These are phyloP conservation scores for Prunus yedoensis DNA, from an alignment of 331 rosid genomes.

Conservation along the genomic window DNA sequence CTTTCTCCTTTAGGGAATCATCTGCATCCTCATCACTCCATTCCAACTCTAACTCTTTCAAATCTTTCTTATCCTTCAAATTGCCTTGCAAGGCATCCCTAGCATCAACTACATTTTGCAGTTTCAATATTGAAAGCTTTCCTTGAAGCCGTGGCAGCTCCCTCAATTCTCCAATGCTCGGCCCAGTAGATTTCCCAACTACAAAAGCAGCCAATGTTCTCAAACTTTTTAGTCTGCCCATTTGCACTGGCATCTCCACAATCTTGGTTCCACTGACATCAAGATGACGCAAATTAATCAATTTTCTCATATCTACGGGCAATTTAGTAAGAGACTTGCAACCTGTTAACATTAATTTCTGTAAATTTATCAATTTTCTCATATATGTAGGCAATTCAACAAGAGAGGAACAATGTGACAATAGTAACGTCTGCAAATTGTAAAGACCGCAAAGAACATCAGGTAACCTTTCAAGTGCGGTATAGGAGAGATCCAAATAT, in stretches of 20 bases:
- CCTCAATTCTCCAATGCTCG: not conserved
- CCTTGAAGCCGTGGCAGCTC: not conserved
- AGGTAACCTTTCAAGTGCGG: constrained; percentile 7
- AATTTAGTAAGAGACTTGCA: too few species aligned
- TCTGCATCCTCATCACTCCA: not conserved
- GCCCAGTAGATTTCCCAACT: not conserved
- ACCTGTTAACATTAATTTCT: too few species aligned
- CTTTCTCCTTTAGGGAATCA: not conserved
- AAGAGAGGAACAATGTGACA: not conserved
- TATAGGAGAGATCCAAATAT: not conserved
- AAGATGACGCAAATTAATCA: not conserved
- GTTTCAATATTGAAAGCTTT: not conserved
- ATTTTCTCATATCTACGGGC: too few species aligned
- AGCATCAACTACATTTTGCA: not conserved
- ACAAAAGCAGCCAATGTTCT: not conserved
- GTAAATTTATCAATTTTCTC: too few species aligned
- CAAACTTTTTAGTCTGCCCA: not conserved
- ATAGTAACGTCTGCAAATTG: not conserved
- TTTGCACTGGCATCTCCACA: not conserved
- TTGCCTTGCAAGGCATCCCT: not conserved
- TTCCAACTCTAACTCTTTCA: constrained; percentile 19
- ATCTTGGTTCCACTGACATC: not conserved
- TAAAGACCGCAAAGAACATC: not conserved
- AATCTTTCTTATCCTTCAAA: constrained; percentile 17
- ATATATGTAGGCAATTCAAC: not conserved